These are phyloP conservation scores for Claviceps humidiphila DNA, from an alignment of 2,329 filamentous ascomycete genomes.

Conservation along the genomic window DNA sequence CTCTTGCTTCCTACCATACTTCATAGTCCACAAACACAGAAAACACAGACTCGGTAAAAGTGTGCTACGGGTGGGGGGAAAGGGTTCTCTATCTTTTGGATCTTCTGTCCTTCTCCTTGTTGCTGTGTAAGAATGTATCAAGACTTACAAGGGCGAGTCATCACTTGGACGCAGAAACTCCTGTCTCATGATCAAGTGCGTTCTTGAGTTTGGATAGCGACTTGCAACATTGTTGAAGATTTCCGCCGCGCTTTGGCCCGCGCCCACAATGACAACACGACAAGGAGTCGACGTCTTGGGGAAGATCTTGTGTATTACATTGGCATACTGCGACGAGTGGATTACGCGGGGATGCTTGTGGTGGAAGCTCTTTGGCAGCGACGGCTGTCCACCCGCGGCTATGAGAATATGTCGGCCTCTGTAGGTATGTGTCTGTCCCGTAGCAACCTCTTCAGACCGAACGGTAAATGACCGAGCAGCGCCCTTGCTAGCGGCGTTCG, in stretches of 20 bases:
- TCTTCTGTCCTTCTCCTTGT: background rate
- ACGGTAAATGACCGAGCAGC: slow-evolving; percentile 55
- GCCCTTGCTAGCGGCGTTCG: slow-evolving; percentile 28
- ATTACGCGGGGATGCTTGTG: slow-evolving; percentile 59
- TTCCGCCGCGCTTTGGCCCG: slow-evolving; percentile 86
- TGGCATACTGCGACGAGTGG: slow-evolving; percentile 79
- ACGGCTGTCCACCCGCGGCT: slow-evolving; percentile 48
- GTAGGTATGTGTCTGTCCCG: slow-evolving; percentile 38
- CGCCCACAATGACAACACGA: slow-evolving; percentile 73
- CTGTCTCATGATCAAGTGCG: slow-evolving; percentile 66
- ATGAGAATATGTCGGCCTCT: slow-evolving; percentile 52
- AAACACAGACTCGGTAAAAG: background rate
- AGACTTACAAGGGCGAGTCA: slow-evolving; percentile 81
- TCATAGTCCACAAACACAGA: background rate
- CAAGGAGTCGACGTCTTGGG: slow-evolving; percentile 43
- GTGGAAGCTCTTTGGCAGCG: slow-evolving; percentile 58
- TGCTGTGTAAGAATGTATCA: too few relatives aligned
- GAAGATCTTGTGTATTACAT: slow-evolving; percentile 47
- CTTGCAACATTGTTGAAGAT: slow-evolving; percentile 82
- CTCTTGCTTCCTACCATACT: background rate
- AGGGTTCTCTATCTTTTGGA: background rate
- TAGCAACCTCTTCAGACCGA: slow-evolving; percentile 46
- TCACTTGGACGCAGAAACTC: slow-evolving; percentile 81
- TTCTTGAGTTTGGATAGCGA: slow-evolving; percentile 69
- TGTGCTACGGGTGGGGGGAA: background rate